Evolutionary conservation across 768 basidiomycete species (phyloP).

Genomic region (Leucocoprinus sp.): DNA sequence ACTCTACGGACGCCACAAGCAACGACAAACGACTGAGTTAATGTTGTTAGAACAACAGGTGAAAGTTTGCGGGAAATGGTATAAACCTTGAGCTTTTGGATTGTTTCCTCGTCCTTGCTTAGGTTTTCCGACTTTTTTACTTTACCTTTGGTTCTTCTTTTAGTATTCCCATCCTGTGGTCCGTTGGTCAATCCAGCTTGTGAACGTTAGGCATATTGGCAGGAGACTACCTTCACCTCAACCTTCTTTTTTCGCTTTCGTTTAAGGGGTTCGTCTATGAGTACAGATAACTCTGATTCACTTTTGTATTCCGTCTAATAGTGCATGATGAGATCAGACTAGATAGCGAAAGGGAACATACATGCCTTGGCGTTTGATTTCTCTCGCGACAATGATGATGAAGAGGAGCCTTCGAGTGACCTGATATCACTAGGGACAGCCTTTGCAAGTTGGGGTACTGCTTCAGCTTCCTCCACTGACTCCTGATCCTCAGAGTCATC

Average conservation of each 20-base stretch:
- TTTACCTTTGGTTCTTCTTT: conserved; percentile 23
- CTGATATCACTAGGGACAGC: background rate
- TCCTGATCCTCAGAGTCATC: conserved; percentile 5
- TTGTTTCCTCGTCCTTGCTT: conserved; percentile 62
- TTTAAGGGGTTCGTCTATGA: conserved; percentile 52
- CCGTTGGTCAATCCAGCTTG: conserved; percentile 3
- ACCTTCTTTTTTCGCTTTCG: conserved; percentile 30
- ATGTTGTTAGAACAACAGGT: conserved; percentile 1
- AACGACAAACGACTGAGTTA: conserved; percentile 51
- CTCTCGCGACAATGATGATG: background rate
- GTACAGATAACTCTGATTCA: conserved; percentile 53
- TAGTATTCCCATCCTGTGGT: conserved; percentile 18
- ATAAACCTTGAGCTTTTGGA: conserved; percentile 66
- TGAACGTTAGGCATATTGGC: background rate
- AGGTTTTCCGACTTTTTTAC: conserved; percentile 18
- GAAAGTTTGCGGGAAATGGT: background rate
- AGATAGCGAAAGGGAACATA: background rate
- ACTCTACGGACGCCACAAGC: conserved; percentile 73
- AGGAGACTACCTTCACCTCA: conserved; percentile 13
- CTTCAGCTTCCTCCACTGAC: conserved; percentile 6
- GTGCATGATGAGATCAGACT: background rate
- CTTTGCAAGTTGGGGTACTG: background rate
- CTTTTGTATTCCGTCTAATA: conserved; percentile 25
- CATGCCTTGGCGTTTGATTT: background rate
- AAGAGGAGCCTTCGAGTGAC: no score